phyloP scores from a whole-genome alignment of 2,329 filamentous ascomycete genomes.

The Pseudopithomyces chartarum region DNA sequence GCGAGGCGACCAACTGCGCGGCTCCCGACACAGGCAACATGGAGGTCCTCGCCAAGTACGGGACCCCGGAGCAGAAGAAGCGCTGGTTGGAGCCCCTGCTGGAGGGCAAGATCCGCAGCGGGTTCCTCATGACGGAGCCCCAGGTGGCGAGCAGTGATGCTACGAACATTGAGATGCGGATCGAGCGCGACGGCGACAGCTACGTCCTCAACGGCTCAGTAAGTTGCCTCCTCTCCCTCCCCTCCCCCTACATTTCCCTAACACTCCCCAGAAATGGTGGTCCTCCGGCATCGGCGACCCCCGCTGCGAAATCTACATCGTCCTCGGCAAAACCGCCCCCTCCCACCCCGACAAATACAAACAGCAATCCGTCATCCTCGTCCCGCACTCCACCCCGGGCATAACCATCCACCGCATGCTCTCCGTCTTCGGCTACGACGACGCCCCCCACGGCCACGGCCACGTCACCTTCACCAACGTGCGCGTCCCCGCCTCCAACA shows the following conservation, averaged over 20 bases:
- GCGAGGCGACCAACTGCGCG: constrained; percentile 77
- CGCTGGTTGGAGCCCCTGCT: constrained; percentile 82
- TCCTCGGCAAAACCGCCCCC: constrained; percentile 91
- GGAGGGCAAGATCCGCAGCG: constrained; percentile 83
- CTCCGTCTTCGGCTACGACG: constrained; percentile 92
- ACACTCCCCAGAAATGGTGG: constrained; percentile 90
- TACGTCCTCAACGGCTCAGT: constrained; percentile 90
- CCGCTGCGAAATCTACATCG: constrained; percentile 89
- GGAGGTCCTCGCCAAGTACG: constrained; percentile 93
- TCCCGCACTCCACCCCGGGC: constrained; percentile 78
- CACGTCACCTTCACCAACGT: constrained; percentile 91
- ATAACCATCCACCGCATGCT: constrained; percentile 95
- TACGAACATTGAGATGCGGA: constrained; percentile 86
- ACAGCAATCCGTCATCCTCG: constrained; percentile 92
- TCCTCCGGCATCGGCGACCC: constrained; percentile 93
- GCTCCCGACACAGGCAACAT: constrained; percentile 95
- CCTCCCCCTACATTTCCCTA: neutral
- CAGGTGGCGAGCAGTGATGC: constrained; percentile 88
- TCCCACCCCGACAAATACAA: constrained; percentile 77
- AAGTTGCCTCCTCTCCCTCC: constrained; percentile 28
- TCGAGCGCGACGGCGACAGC: constrained; percentile 80
- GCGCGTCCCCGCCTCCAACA: constrained; percentile 79
- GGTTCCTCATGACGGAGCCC: constrained; percentile 94
- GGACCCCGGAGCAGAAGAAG: constrained; percentile 81
- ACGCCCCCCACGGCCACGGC: constrained; percentile 97